phyloP scores from a whole-genome alignment of 192 early-diverging fungal species.

The Podila epigama region DNA sequence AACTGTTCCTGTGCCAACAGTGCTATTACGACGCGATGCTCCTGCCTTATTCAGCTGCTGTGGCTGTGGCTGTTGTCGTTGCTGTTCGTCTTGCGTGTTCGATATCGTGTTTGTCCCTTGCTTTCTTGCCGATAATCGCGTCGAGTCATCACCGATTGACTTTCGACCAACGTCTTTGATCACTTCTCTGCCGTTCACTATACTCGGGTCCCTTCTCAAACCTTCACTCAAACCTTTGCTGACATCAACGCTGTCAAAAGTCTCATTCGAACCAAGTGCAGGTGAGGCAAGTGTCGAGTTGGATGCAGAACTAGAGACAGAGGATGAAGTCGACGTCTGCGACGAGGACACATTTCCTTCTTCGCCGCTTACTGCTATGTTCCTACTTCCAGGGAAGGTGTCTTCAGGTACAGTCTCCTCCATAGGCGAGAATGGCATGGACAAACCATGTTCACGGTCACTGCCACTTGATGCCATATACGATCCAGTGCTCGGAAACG shows the following conservation, averaged over 20 bases:
- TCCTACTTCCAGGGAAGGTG: not conserved
- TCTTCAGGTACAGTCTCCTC: not conserved
- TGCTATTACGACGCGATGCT: not conserved
- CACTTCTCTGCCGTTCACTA: not conserved
- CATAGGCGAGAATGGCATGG: not conserved
- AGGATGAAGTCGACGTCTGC: slow-evolving; percentile 8
- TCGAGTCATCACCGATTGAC: no score
- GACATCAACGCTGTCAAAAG: not conserved
- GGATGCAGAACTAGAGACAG: slow-evolving; percentile 15
- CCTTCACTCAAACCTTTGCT: not conserved
- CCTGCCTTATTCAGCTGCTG: not conserved
- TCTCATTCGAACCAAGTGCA: not conserved
- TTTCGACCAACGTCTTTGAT: not conserved
- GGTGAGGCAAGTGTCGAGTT: slow-evolving; percentile 17
- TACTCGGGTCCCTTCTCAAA: slow-evolving; percentile 1
- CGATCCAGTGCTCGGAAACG: slow-evolving; percentile 44
- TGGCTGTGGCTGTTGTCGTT: not conserved
- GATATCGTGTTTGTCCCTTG: no score
- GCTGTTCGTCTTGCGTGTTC: no score
- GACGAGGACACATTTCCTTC: not conserved
- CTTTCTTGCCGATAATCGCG: no score
- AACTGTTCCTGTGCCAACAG: not conserved
- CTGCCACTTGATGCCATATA: slow-evolving; percentile 46
- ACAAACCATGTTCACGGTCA: slow-evolving; percentile 5
- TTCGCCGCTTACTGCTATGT: not conserved